Evolutionary conservation across 2,329 filamentous ascomycete genomes (phyloP).

Genomic region (Parastagonospora avenae): DNA sequence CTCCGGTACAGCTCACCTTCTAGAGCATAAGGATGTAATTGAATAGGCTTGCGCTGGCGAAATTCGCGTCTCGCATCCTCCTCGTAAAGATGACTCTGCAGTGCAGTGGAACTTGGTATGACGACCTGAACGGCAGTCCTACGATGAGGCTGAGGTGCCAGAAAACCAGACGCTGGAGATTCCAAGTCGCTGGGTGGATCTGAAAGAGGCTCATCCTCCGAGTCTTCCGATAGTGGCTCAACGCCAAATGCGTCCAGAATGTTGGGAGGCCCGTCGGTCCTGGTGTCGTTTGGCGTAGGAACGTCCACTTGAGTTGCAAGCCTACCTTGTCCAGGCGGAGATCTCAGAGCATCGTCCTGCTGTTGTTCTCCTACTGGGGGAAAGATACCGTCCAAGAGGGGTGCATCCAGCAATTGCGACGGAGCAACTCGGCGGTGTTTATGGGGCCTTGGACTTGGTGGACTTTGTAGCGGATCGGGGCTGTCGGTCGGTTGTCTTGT

Average conservation of each 20-base stretch:
- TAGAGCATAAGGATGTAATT: slow-evolving; percentile 55
- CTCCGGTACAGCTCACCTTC: slow-evolving; percentile 52
- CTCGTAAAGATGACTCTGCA: slow-evolving; percentile 20
- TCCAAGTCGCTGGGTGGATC: slow-evolving; percentile 30
- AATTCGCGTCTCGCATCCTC: slow-evolving; percentile 41
- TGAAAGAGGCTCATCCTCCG: slow-evolving; percentile 31
- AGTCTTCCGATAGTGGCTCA: slow-evolving; percentile 27
- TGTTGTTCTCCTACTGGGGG: slow-evolving; percentile 10
- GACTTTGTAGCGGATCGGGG: slow-evolving; percentile 37
- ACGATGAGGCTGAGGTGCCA: slow-evolving; percentile 32
- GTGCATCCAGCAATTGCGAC: slow-evolving; percentile 14
- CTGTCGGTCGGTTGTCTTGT: slow-evolving; percentile 28
- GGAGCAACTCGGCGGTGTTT: not conserved
- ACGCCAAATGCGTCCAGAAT: slow-evolving; percentile 26
- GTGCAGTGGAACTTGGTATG: slow-evolving; percentile 30
- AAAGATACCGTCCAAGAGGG: slow-evolving; percentile 5
- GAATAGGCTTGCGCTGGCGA: slow-evolving; percentile 54
- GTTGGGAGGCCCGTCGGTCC: slow-evolving; percentile 5
- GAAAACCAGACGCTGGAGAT: slow-evolving; percentile 9
- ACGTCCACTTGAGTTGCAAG: not conserved
- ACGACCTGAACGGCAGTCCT: slow-evolving; percentile 35
- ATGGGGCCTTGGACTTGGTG: slow-evolving; percentile 11
- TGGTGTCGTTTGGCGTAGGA: not conserved
- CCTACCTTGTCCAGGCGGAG: slow-evolving; percentile 6
- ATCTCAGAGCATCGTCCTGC: slow-evolving; percentile 1